Evolutionary conservation across 768 basidiomycete genomes (phyloP), one percentile per base, ranked within the genome.

Genomic region (Suillus fuscotomentosus): DNA sequence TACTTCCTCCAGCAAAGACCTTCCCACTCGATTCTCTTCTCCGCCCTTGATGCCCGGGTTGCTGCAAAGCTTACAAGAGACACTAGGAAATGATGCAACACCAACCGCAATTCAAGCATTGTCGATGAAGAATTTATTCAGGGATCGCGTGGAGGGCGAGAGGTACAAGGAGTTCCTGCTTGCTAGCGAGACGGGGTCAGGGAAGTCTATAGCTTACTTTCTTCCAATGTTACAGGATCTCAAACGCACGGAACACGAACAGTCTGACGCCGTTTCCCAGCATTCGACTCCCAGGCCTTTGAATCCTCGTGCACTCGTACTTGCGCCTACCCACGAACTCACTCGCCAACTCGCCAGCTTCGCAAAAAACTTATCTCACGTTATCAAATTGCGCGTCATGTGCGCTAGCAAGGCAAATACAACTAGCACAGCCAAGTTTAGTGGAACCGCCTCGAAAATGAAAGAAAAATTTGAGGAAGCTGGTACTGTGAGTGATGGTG

Each of bases 301-400:
- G 20, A 86, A 84, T 65, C 95, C 95, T 0, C 87, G 93, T 2
- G 92, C 89, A 0, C 78, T 97, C 54, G 80, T 97, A 54, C 83
- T 97, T 17, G 90, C 92, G 2, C 94, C 94, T 0, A 96, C 95
- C 0, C 95, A 97, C 72, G 95, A 97, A 73, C 85, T 97, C 17
- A 82, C 91, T 3, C 84, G 95, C 3, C 95, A 96, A 72, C 81
- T 95, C 0, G 83, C 93, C 0, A 73, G 76, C 0, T 90, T 89
- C 64, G 88, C 93, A 2, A 96, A 96, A 70, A 76, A 82, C 3
- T 80, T 97, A 1, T 76, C 89, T 31, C 94, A 95, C 75, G 76
- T 85, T 17, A 81, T 87, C 69, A 94, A 93, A 73, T 81, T 96
- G 14, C 87, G 90, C n/a, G 85, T 93, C 0, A 59, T 85, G 43